phyloP scores from a whole-genome alignment of 2,329 filamentous ascomycete genomes.

The Arachnomyces sp. region DNA sequence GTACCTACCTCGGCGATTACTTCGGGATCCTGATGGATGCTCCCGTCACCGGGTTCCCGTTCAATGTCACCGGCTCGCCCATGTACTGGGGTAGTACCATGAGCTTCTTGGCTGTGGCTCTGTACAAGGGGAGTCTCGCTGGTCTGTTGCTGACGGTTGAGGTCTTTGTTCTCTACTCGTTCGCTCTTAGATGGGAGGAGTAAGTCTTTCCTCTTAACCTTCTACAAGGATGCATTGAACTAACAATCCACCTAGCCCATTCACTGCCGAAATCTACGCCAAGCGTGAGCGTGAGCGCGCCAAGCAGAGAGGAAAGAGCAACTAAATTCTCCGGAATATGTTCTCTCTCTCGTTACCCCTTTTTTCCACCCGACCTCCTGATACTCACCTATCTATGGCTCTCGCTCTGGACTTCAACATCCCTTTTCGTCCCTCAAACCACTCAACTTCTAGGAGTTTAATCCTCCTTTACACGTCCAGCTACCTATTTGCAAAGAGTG shows the following conservation, averaged over 20 bases:
- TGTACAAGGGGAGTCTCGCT: constrained; percentile 81
- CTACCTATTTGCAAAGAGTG: too few species aligned
- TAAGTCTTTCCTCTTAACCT: constrained; percentile 25
- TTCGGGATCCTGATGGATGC: constrained; percentile 96
- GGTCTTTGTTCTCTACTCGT: constrained; percentile 69
- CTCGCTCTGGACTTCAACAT: too few species aligned
- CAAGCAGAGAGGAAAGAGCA: constrained; percentile 32
- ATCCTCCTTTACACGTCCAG: too few species aligned
- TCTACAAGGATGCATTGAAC: not conserved
- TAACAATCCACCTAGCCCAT: constrained; percentile 49
- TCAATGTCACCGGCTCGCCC: constrained; percentile 80
- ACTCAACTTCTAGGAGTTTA: too few species aligned
- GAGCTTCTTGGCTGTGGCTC: constrained; percentile 80
- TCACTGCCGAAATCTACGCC: constrained; percentile 86
- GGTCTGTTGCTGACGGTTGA: constrained; percentile 68
- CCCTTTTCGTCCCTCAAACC: too few species aligned
- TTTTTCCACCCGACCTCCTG: too few species aligned
- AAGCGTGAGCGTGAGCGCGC: constrained; percentile 49
- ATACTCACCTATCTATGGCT: too few species aligned
- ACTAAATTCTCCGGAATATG: constrained; percentile 18
- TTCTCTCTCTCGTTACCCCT: too few species aligned
- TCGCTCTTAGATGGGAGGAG: constrained; percentile 83
- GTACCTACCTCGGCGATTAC: constrained; percentile 96
- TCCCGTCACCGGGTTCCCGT: constrained; percentile 91
- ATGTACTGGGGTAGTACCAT: constrained; percentile 96